phyloP scores from a whole-genome alignment of 208 protist genomes.

The Angomonas ambiguus region DNA sequence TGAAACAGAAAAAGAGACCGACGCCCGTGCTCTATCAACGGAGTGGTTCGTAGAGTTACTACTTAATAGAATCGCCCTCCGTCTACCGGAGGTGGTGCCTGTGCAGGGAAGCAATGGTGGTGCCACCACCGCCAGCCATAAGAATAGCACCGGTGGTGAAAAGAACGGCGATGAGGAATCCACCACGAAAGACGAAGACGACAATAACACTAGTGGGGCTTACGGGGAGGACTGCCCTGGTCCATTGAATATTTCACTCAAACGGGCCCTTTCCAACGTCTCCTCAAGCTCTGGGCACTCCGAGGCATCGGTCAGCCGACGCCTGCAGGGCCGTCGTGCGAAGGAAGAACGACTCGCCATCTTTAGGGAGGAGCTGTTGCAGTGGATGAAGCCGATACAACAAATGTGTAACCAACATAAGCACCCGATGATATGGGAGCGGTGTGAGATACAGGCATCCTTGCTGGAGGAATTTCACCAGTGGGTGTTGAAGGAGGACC shows the following conservation, averaged over 20 bases:
- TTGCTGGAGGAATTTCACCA: slow-evolving; percentile 34
- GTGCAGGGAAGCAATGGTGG: background rate
- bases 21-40: slow-evolving; percentile 41
- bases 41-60: slow-evolving; percentile 65
- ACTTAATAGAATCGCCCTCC: slow-evolving; percentile 18
- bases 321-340: slow-evolving; percentile 11
- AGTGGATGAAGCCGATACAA: slow-evolving; percentile 31
- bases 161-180: background rate
- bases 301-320: slow-evolving; percentile 3
- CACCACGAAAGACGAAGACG: background rate
- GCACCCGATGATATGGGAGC: slow-evolving; percentile 22
- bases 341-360: slow-evolving; percentile 16
- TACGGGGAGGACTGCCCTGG: background rate
- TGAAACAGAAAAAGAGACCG: slow-evolving; percentile 20
- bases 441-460: slow-evolving; percentile 29
- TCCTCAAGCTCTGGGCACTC: background rate
- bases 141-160: background rate
- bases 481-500: slow-evolving; percentile 16
- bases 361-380: slow-evolving; percentile 34
- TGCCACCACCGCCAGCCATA: background rate
- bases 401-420: slow-evolving; percentile 22
- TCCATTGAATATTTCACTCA: background rate
- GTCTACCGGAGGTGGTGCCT: background rate
- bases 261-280: background rate
- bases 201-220: background rate